Evolutionary conservation across 768 basidiomycete genomes (phyloP).

Genomic region (Pisolithus tinctorius): DNA sequence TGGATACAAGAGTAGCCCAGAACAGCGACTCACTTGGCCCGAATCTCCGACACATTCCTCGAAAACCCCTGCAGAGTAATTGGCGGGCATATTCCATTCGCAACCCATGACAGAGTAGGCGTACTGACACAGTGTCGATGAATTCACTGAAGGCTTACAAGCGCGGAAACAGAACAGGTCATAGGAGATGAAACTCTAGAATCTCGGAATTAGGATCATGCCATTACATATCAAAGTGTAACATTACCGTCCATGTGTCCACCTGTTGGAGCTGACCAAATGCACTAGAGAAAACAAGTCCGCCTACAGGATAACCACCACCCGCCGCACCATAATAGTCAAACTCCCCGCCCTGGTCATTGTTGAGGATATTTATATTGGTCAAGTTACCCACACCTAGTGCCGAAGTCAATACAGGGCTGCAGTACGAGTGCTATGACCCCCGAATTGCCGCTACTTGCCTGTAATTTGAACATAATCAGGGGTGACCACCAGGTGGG

Average conservation of each 20-base stretch:
- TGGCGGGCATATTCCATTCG: conserved; percentile 55
- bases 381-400: conserved; percentile 63
- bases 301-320: conserved; percentile 55
- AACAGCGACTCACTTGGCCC: conserved; percentile 31
- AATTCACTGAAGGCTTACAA: conserved; percentile 46
- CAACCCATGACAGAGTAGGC: conserved; percentile 54
- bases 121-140: conserved; percentile 53
- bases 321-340: conserved; percentile 65
- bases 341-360: conserved; percentile 58
- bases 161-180: conserved; percentile 67
- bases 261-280: conserved; percentile 54
- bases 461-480: conserved; percentile 71
- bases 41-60: conserved; percentile 49
- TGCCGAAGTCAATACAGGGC: conserved; percentile 21
- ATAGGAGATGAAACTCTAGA: conserved; percentile 55
- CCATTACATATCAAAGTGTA: conserved; percentile 8
- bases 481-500: conserved; percentile 66
- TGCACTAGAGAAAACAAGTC: conserved; percentile 67
- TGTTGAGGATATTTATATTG: conserved; percentile 52
- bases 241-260: conserved; percentile 64
- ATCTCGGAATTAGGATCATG: background rate
- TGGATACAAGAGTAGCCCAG: background rate
- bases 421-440: background rate
- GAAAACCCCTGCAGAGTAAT: conserved; percentile 38
- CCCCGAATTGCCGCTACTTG: conserved; percentile 11